Base-by-base conservation (phyloP, 2,329 filamentous ascomycete genomes). In the Colletotrichum sp. region DNA sequence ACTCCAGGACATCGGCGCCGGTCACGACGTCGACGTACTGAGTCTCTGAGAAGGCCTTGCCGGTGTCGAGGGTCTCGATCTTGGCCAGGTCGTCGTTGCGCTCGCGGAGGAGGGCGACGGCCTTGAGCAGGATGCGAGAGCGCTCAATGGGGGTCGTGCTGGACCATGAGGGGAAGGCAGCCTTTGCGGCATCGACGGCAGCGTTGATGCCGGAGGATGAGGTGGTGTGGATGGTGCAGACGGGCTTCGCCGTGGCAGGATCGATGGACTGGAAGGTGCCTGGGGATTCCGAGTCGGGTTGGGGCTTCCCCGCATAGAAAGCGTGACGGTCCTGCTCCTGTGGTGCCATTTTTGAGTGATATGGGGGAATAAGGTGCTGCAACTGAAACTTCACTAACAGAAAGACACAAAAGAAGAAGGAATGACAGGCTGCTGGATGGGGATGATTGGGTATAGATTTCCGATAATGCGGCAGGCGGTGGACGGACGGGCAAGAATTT, bases 21-120 rank as follows among this genome's bases (percentile, higher is more conserved):
- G 95, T 97, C 57, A 93, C 90, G 26, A 98, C 89, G 82, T 98
- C 96, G 32, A 98, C 95, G 0, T 93, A 92, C 69, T 93, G 95
- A 5, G 96, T 98, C 85, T 98, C 95, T 5, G 93, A 94, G 85
- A 91, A 96, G 9, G 95, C 92, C 84, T 98, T 98, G 82, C 96
- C 95, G 0, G 95, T 98, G 84, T 98, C 95, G 81, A 93, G 89
- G 3, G 95, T 98, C 86, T 98, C 95, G 72, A 95, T 88, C 72
- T 89, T 90, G 67, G 95, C 95, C 57, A 98, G 93, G 72, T 93
- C 92, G 81, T 98, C 94, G 84, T 98, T 98, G 78, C 93, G 92
- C 78, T 92, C 86, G 63, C 95, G 93, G 15, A 98, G 89, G 16
- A 98, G 85, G 63, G 91, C 86, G 21, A 94, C 95, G 4, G 95